These are phyloP conservation scores for Ascochyta lentis DNA, from an alignment of 2,329 filamentous ascomycete genomes.

Conservation along the genomic window DNA sequence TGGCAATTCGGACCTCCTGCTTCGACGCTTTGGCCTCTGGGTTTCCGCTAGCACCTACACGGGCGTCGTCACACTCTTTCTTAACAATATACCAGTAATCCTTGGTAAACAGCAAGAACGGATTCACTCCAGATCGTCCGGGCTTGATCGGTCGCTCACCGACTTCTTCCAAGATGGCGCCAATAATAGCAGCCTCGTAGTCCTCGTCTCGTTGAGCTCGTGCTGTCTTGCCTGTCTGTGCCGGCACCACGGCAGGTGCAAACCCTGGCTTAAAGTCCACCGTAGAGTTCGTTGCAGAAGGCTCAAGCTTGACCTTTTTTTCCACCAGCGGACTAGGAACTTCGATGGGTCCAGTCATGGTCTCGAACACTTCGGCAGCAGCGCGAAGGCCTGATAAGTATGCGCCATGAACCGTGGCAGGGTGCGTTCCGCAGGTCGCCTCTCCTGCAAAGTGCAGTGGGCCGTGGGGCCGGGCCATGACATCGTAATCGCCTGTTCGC, in stretches of 20 bases:
- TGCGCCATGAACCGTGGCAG: constrained; percentile 94
- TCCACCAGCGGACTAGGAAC: constrained; percentile 76
- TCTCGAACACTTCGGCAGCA: constrained; percentile 82
- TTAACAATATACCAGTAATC: constrained; percentile 69
- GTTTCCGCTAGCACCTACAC: constrained; percentile 68
- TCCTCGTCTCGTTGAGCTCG: constrained; percentile 48
- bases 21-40: constrained; percentile 70
- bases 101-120: constrained; percentile 89
- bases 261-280: constrained; percentile 32
- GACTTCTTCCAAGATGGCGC: constrained; percentile 65
- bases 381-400: constrained; percentile 92
- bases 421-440: constrained; percentile 93
- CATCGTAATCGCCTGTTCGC: constrained; percentile 85
- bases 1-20: constrained; percentile 80
- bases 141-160: constrained; percentile 79
- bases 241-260: constrained; percentile 24
- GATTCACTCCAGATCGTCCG: constrained; percentile 76
- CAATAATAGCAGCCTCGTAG: constrained; percentile 65
- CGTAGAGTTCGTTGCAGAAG: constrained; percentile 16
- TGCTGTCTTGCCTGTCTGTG: constrained; percentile 28
- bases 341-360: constrained; percentile 80
- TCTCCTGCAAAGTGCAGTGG: constrained; percentile 96
- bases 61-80: constrained; percentile 71
- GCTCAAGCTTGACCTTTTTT: constrained; percentile 52
- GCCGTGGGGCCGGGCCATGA: constrained; percentile 83